Evolutionary conservation across 2,329 filamentous ascomycete genomes (phyloP).

Genomic region (Fusarium sambucinum): DNA sequence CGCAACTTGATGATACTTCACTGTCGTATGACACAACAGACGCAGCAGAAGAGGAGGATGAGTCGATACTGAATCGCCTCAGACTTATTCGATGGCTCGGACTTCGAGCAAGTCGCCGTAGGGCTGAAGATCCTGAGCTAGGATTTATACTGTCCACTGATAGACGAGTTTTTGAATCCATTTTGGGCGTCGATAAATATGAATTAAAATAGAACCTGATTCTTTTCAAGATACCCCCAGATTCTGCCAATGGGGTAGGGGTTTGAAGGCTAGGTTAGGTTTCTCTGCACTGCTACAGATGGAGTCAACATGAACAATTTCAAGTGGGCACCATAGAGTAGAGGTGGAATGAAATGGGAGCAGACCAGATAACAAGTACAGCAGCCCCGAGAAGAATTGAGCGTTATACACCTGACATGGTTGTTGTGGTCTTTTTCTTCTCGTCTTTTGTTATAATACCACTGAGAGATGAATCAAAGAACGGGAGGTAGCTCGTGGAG

Average conservation of each 20-base stretch:
- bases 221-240: not conserved
- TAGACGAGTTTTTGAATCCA: conserved; percentile 51
- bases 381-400: conserved; percentile 13
- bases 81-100: conserved; percentile 52
- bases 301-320: conserved; percentile 4
- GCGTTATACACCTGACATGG: conserved; percentile 43
- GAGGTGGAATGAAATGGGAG: conserved; percentile 15
- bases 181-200: conserved; percentile 22
- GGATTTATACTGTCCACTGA: conserved; percentile 48
- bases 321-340: conserved; percentile 13
- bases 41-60: conserved; percentile 45
- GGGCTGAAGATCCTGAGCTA: conserved; percentile 48
- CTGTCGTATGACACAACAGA: conserved; percentile 45
- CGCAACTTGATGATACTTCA: conserved; percentile 47
- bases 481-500: conserved; percentile 48
- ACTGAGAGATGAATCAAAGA: conserved; percentile 15
- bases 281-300: not conserved
- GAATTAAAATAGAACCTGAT: not conserved
- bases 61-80: conserved; percentile 50
- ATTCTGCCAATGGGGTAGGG: not conserved
- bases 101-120: conserved; percentile 51
- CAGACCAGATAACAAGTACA: conserved; percentile 17
- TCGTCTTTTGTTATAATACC: conserved; percentile 41
- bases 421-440: conserved; percentile 33
- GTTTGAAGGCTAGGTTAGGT: not conserved